Conservation (phyloP, 805 yeast genomes). For the Schwanniomyces pseudopolymorphus region DNA sequence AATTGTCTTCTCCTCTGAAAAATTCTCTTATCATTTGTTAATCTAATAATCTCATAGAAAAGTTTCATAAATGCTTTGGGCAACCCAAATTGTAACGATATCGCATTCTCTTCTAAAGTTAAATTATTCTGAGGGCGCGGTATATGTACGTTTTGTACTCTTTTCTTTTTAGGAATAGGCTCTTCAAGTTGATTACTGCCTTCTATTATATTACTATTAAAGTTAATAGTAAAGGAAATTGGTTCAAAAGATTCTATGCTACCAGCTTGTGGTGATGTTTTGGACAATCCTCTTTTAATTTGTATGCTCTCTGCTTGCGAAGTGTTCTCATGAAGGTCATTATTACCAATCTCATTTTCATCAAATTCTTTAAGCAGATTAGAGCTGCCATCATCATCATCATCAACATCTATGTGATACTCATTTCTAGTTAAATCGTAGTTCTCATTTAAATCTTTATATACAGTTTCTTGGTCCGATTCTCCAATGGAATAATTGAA, state of each 20-base stretch:
- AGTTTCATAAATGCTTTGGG: slow-evolving; percentile 48
- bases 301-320: slow-evolving; percentile 4
- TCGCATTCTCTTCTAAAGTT: slow-evolving; percentile 16
- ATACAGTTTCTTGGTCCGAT: slow-evolving; percentile 36
- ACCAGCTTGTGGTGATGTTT: slow-evolving; percentile 11
- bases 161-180: background rate
- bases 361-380: slow-evolving; percentile 9
- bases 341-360: slow-evolving; percentile 12
- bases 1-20: slow-evolving; percentile 37
- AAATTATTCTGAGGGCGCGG: background rate
- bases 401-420: slow-evolving; percentile 6
- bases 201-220: slow-evolving; percentile 13
- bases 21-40: slow-evolving; percentile 53
- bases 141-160: background rate
- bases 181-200: slow-evolving; percentile 1
- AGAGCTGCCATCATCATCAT: background rate
- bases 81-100: slow-evolving; percentile 48
- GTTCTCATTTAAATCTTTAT: slow-evolving; percentile 42
- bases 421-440: slow-evolving; percentile 28
- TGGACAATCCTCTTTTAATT: slow-evolving; percentile 24
- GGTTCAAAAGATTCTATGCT: slow-evolving; percentile 12
- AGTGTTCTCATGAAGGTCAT: background rate
- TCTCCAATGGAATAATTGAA: slow-evolving; percentile 44
- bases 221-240: slow-evolving; percentile 28
- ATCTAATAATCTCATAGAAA: slow-evolving; percentile 44